Evolutionary conservation across 495 filamentous ascomycete genomes (phyloP).

Genomic region (Cryomyces minteri): DNA sequence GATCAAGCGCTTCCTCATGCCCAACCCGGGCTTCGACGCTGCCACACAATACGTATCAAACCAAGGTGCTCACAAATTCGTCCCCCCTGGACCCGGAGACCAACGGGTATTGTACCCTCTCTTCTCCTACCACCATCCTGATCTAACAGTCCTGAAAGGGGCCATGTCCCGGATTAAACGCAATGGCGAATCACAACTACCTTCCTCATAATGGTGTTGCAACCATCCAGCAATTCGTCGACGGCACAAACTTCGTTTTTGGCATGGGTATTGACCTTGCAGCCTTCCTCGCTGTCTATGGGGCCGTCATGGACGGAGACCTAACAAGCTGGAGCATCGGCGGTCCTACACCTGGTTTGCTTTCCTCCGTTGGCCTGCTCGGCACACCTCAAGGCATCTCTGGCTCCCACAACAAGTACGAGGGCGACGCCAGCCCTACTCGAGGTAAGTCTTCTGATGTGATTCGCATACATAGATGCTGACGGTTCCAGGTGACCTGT

Average conservation of each 20-base stretch:
- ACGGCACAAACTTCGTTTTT: constrained; percentile 22
- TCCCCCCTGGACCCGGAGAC: constrained; percentile 12
- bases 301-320: constrained; percentile 31
- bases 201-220: constrained; percentile 33
- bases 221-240: constrained; percentile 17
- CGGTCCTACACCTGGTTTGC: constrained; percentile 3
- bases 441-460: constrained; percentile 26
- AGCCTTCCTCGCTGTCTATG: constrained; percentile 30
- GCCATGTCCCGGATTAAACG: constrained; percentile 35
- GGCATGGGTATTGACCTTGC: constrained; percentile 33
- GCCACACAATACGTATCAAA: constrained; percentile 14
- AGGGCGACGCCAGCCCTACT: constrained; percentile 35
- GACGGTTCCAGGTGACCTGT: background rate
- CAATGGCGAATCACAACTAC: constrained; percentile 29
- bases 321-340: constrained; percentile 15
- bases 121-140: too few relatives aligned
- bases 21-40: constrained; percentile 10
- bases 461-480: too few relatives aligned
- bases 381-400: constrained; percentile 26
- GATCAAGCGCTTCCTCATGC: too few relatives aligned
- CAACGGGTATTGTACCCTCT: constrained; percentile 1
- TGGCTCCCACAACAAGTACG: constrained; percentile 37
- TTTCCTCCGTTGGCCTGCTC: constrained; percentile 6
- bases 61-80: constrained; percentile 10
- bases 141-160: background rate